Base-by-base conservation (phyloP, 1,284 basidiomycete genomes). In the Microbotryomycetes sp. region DNA sequence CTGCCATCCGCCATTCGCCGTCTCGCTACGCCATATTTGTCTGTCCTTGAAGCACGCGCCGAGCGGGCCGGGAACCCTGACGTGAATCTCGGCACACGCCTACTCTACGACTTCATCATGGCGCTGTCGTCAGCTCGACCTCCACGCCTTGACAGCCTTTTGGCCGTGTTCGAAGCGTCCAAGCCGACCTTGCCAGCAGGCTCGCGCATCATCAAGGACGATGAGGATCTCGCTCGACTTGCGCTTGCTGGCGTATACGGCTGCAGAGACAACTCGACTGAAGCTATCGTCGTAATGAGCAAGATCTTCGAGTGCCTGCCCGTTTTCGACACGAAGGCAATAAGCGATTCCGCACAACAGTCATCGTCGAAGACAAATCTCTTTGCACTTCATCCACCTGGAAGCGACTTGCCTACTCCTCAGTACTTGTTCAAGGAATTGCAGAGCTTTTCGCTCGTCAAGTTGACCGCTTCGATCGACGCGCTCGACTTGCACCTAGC, bases 401-500 rank as follows among this genome's bases (percentile, higher is more conserved):
- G 27, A 54, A n/a, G 46, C 46, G 27, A 52, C 57, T 16, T 56
- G 54, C 49, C 45, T 67, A 85, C n/a, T 90, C 91, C 78, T 90
- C 91, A 78, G 80, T 82, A 60, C 86, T 89, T 18, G 79, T 94
- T 15, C 83, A 85, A 0, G 3, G 26, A 35, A 6, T 54, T 71
- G 3, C 5, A 29, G 3, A 0, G 11, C 4, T 61, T 57, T 13
- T 3, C 55, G 0, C 76, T 85, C 23, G 76, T 82, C 4, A 84
- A 87, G 0, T 78, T 96, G 4, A 91, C 90, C 0, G 82, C 83
- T 52, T 84, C 86, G 6, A 81, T 97, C 31, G 92, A 97, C 73
- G 83, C 91, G 52, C 81, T 96, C 52, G 92, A 97, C 75, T 83
- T 93, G 1, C 91, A 96, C 74, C 81, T 97, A n/a, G 89, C 92